A percentile compares a stretch with the other conserved stretches of the same genome.
Evolutionary conservation across 768 basidiomycete genomes (phyloP).

Genomic region (Tricholoma sp.): DNA sequence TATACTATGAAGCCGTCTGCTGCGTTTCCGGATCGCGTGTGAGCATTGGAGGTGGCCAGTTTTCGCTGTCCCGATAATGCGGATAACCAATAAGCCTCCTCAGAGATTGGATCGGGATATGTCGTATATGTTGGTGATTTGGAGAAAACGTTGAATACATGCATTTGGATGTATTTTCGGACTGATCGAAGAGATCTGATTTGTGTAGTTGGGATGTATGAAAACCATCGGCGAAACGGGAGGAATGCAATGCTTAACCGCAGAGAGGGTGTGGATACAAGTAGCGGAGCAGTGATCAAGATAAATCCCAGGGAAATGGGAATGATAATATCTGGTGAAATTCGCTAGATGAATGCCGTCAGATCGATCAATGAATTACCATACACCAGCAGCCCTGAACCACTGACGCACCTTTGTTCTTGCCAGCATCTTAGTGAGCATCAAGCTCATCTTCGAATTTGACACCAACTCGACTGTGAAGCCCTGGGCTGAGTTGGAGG

Average conservation of each 20-base stretch:
- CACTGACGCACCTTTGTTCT: neutral
- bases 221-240: neutral
- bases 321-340: neutral
- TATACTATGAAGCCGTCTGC: neutral
- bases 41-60: neutral
- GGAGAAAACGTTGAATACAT: neutral
- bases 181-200: neutral
- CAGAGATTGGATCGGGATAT: neutral
- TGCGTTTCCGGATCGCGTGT: neutral
- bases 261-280: neutral
- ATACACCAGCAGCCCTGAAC: too few relatives aligned
- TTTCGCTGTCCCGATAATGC: neutral
- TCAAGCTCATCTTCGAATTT: neutral
- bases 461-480: neutral
- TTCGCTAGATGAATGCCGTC: neutral
- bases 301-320: neutral
- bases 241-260: neutral
- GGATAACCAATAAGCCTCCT: neutral
- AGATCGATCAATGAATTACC: neutral
- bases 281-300: neutral
- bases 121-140: neutral
- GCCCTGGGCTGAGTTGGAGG: too few relatives aligned
- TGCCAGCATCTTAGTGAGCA: neutral
- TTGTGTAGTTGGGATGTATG: neutral
- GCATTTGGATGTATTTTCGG: neutral